phyloP scores from a whole-genome alignment of 371 early-diverging fungal genomes.

The Syncephalastrum monosporum region DNA sequence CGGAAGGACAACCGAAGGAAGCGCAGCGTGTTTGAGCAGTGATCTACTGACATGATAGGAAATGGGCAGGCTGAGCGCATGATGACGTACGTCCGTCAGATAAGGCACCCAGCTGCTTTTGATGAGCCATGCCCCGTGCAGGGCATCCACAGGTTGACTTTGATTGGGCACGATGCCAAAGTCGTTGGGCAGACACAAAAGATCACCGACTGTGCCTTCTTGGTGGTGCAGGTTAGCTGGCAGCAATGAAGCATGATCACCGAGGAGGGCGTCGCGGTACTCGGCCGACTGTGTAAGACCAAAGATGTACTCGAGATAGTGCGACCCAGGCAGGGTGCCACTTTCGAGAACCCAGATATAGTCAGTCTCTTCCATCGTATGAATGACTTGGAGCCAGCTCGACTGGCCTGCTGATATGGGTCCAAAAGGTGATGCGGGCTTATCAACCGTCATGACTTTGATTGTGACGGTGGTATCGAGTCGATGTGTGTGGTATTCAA shows the following conservation, averaged over 20 bases:
- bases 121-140: conserved; percentile 41
- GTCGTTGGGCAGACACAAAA: conserved; percentile 31
- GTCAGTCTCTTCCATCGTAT: conserved; percentile 14
- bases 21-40: conserved; percentile 21
- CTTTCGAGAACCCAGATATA: conserved; percentile 44
- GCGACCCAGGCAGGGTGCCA: conserved; percentile 21
- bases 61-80: conserved; percentile 19
- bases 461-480: conserved; percentile 1
- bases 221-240: conserved; percentile 23
- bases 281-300: conserved; percentile 36
- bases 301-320: conserved; percentile 36
- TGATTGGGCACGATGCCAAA: conserved; percentile 18
- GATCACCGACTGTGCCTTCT: conserved; percentile 5
- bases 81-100: conserved; percentile 15
- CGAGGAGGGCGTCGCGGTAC: conserved; percentile 42
- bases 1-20: conserved; percentile 36
- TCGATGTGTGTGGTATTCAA: conserved; percentile 7
- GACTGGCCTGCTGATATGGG: conserved; percentile 7
- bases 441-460: conserved; percentile 6
- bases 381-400: conserved; percentile 18
- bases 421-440: conserved; percentile 6
- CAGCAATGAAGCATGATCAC: conserved; percentile 38
- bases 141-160: conserved; percentile 38
- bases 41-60: conserved; percentile 35
- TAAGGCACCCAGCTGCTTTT: conserved; percentile 31